Percentiles rank a stretch among this genome's conserved stretches.
These are phyloP conservation scores for Yamadazyma dushanensis DNA, from an alignment of 1,139 yeast species.

Conservation along the genomic window DNA sequence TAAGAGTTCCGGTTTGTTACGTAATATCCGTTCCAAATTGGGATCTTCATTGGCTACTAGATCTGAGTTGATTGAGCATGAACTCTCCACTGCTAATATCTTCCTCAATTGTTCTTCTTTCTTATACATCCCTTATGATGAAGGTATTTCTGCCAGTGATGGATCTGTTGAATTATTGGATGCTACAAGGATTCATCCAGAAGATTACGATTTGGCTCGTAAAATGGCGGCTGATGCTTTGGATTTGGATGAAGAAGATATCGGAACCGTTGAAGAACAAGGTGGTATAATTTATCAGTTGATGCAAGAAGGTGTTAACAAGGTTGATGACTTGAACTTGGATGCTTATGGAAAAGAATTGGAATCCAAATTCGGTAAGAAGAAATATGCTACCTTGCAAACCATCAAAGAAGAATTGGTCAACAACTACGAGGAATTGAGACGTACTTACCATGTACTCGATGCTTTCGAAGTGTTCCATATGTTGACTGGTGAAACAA, in stretches of 20 bases:
- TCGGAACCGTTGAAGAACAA: constrained; percentile 70
- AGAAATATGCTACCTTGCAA: constrained; percentile 78
- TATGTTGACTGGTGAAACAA: constrained; percentile 86
- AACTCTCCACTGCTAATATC: constrained; percentile 73
- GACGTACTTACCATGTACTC: constrained; percentile 70
- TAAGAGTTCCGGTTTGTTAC: constrained; percentile 83
- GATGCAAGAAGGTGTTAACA: constrained; percentile 79
- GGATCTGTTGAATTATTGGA: constrained; percentile 77
- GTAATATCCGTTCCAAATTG: constrained; percentile 70
- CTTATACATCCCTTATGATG: constrained; percentile 75
- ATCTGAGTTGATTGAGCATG: constrained; percentile 76
- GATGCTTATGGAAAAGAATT: constrained; percentile 94
- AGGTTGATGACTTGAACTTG: constrained; percentile 82
- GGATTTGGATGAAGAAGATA: constrained; percentile 92
- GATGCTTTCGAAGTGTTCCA: constrained; percentile 76
- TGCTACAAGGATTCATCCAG: constrained; percentile 96
- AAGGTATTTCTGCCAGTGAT: constrained; percentile 48
- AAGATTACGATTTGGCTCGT: constrained; percentile 91
- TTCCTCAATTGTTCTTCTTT: constrained; percentile 94
- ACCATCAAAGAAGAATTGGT: constrained; percentile 88
- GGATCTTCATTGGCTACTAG: constrained; percentile 71
- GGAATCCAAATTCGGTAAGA: constrained; percentile 71
- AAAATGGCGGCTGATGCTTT: constrained; percentile 98
- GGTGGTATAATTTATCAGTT: constrained; percentile 87
- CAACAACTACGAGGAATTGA: constrained; percentile 81